phyloP scores from a whole-genome alignment of 169 alveolate genomes.

The Toxoplasma gondii region DNA sequence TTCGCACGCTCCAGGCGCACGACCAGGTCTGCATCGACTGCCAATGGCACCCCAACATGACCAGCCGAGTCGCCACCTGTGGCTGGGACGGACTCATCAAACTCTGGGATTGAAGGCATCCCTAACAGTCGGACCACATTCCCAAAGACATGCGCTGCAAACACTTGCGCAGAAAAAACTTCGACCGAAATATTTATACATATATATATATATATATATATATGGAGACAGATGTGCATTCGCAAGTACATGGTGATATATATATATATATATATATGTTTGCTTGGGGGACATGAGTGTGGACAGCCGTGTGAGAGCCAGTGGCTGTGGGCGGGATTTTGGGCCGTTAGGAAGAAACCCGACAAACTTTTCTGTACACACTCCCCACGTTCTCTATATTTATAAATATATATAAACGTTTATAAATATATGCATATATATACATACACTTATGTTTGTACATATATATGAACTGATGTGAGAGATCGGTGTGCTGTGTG shows the following conservation, averaged over 20 bases:
- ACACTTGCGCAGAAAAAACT: background rate
- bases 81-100: conserved; percentile 83
- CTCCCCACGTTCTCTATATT: background rate
- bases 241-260: background rate
- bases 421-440: background rate
- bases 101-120: conserved; percentile 69
- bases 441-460: too few relatives aligned
- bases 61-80: conserved; percentile 84
- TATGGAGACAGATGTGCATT: background rate
- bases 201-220: background rate
- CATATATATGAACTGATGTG: background rate
- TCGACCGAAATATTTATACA: background rate
- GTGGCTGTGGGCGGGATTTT: too few relatives aligned
- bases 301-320: too few relatives aligned
- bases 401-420: background rate
- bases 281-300: background rate
- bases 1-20: conserved; percentile 92
- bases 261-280: too few relatives aligned
- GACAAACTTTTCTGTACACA: background rate
- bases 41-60: conserved; percentile 91
- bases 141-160: background rate
- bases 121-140: background rate
- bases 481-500: background rate
- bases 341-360: too few relatives aligned
- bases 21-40: conserved; percentile 92